Conservation (phyloP, 305 asterid species). For the Fraxinus sp. region DNA sequence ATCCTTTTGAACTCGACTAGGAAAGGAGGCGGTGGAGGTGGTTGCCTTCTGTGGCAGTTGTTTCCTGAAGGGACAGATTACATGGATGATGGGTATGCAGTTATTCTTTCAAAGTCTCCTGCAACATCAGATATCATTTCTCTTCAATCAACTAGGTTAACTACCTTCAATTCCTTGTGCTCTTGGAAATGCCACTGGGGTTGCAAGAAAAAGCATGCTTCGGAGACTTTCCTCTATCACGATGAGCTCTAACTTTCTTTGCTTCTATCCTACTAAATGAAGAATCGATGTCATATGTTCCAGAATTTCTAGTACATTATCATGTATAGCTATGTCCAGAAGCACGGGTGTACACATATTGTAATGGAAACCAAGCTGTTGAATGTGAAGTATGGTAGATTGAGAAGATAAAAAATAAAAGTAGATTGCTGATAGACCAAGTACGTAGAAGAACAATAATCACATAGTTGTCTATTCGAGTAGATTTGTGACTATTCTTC, state of each 20-base stretch:
- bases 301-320: not conserved
- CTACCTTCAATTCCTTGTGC: slow-evolving; percentile 62
- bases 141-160: slow-evolving; percentile 61
- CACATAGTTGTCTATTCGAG: too few relatives aligned
- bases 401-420: too few relatives aligned
- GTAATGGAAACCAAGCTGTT: not conserved
- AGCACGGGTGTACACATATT: not conserved
- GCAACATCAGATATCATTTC: slow-evolving; percentile 57
- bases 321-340: not conserved
- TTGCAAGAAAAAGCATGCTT: slow-evolving; percentile 64
- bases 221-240: slow-evolving; percentile 32
- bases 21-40: slow-evolving; percentile 78
- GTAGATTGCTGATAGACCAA: too few relatives aligned
- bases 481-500: too few relatives aligned
- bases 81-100: slow-evolving; percentile 91
- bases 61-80: slow-evolving; percentile 85
- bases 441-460: too few relatives aligned
- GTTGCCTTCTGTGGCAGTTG: slow-evolving; percentile 85
- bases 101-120: slow-evolving; percentile 68
- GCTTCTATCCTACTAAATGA: not conserved
- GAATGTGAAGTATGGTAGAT: not conserved
- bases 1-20: slow-evolving; percentile 59
- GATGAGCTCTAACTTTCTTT: slow-evolving; percentile 51
- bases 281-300: not conserved
- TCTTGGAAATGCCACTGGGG: slow-evolving; percentile 82